Conservation (phyloP, 2,329 filamentous ascomycete species). For the Cordyceps farinosa region DNA sequence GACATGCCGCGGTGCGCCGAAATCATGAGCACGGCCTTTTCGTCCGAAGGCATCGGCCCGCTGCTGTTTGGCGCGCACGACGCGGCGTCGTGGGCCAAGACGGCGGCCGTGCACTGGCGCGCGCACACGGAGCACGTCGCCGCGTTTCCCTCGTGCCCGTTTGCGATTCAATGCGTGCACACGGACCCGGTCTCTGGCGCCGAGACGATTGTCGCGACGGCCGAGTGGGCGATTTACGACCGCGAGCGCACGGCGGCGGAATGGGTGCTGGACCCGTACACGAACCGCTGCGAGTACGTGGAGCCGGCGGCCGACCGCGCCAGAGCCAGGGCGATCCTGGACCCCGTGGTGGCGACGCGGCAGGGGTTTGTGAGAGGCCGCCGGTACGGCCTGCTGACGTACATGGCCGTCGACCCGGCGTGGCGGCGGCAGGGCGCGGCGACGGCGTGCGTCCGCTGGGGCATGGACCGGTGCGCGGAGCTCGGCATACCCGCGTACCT, state of each 20-base stretch:
- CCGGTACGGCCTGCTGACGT: constrained; percentile 6
- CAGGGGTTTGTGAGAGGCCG: neutral
- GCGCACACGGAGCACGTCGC: constrained; percentile 6
- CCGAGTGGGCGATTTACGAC: constrained; percentile 17
- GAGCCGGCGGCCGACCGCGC: neutral
- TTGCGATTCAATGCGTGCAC: constrained; percentile 18
- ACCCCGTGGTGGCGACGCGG: neutral
- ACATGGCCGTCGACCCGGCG: constrained; percentile 10
- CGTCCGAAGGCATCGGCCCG: neutral
- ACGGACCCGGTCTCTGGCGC: neutral
- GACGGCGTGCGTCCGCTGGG: constrained; percentile 13
- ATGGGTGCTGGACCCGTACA: constrained; percentile 6
- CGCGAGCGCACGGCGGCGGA: constrained; percentile 11
- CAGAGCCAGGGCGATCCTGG: neutral
- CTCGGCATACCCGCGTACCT: constrained; percentile 15
- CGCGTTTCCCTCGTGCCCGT: constrained; percentile 13
- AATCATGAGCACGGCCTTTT: constrained; percentile 13
- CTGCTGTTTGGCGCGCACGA: constrained; percentile 1
- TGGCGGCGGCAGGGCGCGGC: constrained; percentile 15
- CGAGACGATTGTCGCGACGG: constrained; percentile 8
- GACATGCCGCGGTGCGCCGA: constrained; percentile 16
- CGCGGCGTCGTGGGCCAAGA: neutral
- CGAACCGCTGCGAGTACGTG: constrained; percentile 5
- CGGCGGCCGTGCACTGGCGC: neutral
- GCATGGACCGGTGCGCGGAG: constrained; percentile 13